A percentile compares a stretch with the other conserved stretches of the same genome.
phyloP scores from a whole-genome alignment of 371 early-diverging fungal species.

The Mucor ambiguus region DNA sequence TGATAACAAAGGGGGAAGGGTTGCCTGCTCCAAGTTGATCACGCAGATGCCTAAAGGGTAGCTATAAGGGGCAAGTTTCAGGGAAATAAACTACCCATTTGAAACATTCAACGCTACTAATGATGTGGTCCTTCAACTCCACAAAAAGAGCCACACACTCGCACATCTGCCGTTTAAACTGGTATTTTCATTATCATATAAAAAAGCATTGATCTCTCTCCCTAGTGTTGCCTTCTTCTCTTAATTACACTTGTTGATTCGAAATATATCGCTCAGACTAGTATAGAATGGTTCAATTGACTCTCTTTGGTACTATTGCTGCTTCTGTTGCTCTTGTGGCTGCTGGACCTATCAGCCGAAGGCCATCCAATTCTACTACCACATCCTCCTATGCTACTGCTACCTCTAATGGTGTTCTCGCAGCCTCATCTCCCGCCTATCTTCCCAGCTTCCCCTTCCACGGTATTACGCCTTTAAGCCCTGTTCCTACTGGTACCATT shows the following conservation, averaged over 20 bases:
- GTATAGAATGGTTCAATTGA: conserved; percentile 3
- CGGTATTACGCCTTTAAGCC: neutral
- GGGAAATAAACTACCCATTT: neutral
- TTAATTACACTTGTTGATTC: neutral
- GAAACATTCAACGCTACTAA: neutral
- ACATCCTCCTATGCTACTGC: neutral
- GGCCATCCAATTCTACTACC: neutral
- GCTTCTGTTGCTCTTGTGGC: neutral
- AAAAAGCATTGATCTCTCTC: neutral
- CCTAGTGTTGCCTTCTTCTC: neutral
- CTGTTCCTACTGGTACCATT: conserved; percentile 25
- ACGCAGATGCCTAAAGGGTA: neutral
- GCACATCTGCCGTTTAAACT: neutral
- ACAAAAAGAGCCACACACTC: neutral
- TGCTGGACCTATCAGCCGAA: neutral
- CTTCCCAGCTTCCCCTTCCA: conserved; percentile 14
- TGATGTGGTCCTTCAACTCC: neutral
- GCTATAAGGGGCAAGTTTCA: neutral
- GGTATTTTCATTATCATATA: neutral
- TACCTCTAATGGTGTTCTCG: conserved; percentile 15
- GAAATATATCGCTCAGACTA: neutral
- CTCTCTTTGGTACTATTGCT: conserved; percentile 4
- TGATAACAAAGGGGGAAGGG: neutral
- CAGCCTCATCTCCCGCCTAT: conserved; percentile 22
- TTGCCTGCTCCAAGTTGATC: neutral